Base-by-base conservation (phyloP, 345 rosid genomes). In the Rhodomyrtus tomentosa region DNA sequence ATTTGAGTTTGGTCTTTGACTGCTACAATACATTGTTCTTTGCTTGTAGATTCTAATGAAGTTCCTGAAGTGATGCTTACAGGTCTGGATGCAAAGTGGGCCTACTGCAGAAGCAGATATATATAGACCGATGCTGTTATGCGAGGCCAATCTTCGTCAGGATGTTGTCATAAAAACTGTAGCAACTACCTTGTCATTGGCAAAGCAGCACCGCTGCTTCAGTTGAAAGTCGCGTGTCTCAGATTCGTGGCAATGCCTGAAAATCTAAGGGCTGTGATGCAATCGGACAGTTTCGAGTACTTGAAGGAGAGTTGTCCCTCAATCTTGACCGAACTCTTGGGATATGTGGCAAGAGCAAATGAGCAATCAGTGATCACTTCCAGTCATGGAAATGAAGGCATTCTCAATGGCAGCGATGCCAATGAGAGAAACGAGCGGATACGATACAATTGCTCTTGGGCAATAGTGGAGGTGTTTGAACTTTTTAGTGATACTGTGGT, bases 151-250 rank as follows among this genome's bases (percentile, higher is more conserved):
- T 82, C 91, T 93, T n/a, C 92, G 93, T 55, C 91, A 88, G 86
- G 90, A 89, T 82, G 92, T 91, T 54, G 90, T 93, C 81, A 92
- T 93, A 83, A 93, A 93, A 88, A 89, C 92, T 3, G 94, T 92
- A 32, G 95, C 94, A 74, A 93, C 92, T 59, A 90, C 94, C 18
- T 90, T 91, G 80, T 94, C 94, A 38, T 89, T 93, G 91, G 94
- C 95, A 12, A 94, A 93, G 86, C 94, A 92, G 86, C 95, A 93
- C 86, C 93, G 91, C 27, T 92, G 95, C 87, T 87, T 90, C 93
- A 89, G 88, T 84, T 92, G 81, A 93, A 93, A 86, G 85, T 90
- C 29, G 91, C 90, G n/a, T 92, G 95, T 87, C 92, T 93, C 85
- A 92, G 90, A 86, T 91, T 93, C 55, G 87, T 92, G 13, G 91